Evolutionary conservation across 495 filamentous ascomycete genomes (phyloP), one percentile per base, ranked within the genome.

Genomic region (Chlorociboria aeruginascens): DNA sequence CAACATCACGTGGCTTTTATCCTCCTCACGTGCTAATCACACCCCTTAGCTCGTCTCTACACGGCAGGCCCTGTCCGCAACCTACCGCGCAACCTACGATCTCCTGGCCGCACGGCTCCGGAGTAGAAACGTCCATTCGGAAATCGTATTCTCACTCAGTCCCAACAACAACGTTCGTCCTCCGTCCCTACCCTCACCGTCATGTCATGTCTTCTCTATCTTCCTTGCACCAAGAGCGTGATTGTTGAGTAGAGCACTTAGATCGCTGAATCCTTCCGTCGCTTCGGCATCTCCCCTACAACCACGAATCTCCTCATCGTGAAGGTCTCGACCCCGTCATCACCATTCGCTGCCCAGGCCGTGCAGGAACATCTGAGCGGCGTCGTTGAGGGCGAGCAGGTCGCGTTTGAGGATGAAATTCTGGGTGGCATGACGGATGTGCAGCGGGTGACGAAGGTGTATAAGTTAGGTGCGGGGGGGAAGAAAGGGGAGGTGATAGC

Each of bases 191-290:
- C 16, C 20, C 41, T 39, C 32, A 16, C 12, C 12, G 13, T 43
- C 29, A 12, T 17, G 8, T 31, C n/a, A 33, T 31, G 6, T 43
- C 16, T 40, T 33, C n/a, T n/a, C n/a, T 10, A 62, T 48, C 49
- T 55, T 49, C 30, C 42, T 40, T n/a, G 6, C 34, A 20, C 9
- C 2, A 20, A 3, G 20, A 8, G 16, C 40, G 29, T 6, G 16
- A 39, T 7, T 39, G 16, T 16, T 13, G n/a, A 14, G 9, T 12
- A 16, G 11, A 44, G n/a, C n/a, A n/a, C n/a, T n/a, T 58, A 95
- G 89, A 96, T 98, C 56, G 75, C 87, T 36, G 87, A 95, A 54
- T 81, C 87, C 6, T 95, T 95, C 66, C 80, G 86, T 25, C 80
- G 81, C 46, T 93, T 92, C 58, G 92, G 92, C 37, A 81, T 96